phyloP scores from a whole-genome alignment of 495 filamentous ascomycete species.

The Aspergillus egyptiacus region DNA sequence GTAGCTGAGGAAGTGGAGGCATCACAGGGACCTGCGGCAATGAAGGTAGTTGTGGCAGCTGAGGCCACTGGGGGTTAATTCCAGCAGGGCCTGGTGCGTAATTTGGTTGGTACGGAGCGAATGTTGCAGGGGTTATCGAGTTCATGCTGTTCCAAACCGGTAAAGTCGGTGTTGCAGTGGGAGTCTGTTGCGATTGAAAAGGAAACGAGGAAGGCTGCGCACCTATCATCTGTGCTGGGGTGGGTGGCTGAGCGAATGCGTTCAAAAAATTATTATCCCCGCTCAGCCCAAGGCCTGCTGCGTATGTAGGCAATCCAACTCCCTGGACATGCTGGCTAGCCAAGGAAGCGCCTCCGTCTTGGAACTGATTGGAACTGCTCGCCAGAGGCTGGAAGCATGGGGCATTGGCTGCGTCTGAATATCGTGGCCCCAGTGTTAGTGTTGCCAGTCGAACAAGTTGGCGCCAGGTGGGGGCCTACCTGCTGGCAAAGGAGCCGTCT shows the following conservation, averaged over 20 bases:
- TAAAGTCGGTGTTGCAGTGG: slow-evolving; percentile 5
- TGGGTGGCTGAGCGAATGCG: slow-evolving; percentile 10
- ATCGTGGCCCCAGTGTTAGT: not conserved
- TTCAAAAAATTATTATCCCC: slow-evolving; percentile 3
- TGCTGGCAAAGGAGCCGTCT: slow-evolving; percentile 1
- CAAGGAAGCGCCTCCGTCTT: not conserved
- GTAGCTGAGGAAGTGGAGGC: not conserved
- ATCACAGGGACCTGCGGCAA: not conserved
- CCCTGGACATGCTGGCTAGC: not conserved
- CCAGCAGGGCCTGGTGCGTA: slow-evolving; percentile 7
- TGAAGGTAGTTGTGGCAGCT: not conserved
- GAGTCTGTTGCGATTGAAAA: slow-evolving; percentile 7
- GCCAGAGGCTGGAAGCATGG: slow-evolving; percentile 5
- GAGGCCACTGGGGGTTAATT: slow-evolving; percentile 12
- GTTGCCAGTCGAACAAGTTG: not conserved
- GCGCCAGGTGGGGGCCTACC: not conserved
- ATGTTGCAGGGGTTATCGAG: not conserved
- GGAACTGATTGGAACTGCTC: not conserved
- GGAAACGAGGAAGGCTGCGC: slow-evolving; percentile 5
- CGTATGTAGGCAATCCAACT: not conserved
- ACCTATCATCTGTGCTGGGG: slow-evolving; percentile 11
- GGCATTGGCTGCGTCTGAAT: not conserved
- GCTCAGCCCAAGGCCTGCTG: not conserved
- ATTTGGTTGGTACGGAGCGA: slow-evolving; percentile 12
- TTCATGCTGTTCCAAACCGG: slow-evolving; percentile 7